Base-by-base conservation (phyloP, 2,329 filamentous ascomycete genomes). In the Colletotrichum scovillei region DNA sequence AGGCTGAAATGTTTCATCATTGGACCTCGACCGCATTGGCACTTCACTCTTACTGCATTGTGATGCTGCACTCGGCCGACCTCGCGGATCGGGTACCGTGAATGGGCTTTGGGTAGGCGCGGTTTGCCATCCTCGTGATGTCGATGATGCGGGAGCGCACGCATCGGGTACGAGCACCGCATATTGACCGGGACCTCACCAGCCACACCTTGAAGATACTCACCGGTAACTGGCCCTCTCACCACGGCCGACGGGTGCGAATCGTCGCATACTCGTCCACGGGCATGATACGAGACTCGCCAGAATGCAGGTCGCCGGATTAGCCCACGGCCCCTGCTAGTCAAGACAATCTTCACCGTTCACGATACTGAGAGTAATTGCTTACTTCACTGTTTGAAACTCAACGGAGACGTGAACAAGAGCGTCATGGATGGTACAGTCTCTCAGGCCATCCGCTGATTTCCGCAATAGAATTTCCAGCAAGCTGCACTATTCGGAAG, bases 1-100 rank as follows among this genome's bases (percentile, higher is more conserved):
- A 71, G 72, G 72, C 72, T 74, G 72, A 72, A 70, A 55, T 72
- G 68, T 74, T 72, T 72, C 72, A 74, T 72, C 62, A 74, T 74
- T 74, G 52, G 67, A 63, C 63, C 49, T 67, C 52, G 68, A 42
- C 70, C 55, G 66, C 70, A 73, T 56, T 24, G 56, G 59, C 65
- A 69, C 65, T 69, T 69, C 52, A 52, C 24, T 30, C 14, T 56
- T 38, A 65, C 70, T 64, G 66, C 70, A 73, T 73, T 19, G 59
- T 64, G 66, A 73, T 73, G 60, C 66, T 59, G 69, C 59, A 64
- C 67, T 65, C 46, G 32, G 67, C 70, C 70, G 67, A 65, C 16
- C 64, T 19, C 59, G 66, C 70, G 42, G 59, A 65, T 73, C 55
- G 26, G 22, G 26, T 16, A 53, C 53, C 11, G 53, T 38, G 60